phyloP scores from a whole-genome alignment of 495 filamentous ascomycete species.

The Penicillium subrubescens region DNA sequence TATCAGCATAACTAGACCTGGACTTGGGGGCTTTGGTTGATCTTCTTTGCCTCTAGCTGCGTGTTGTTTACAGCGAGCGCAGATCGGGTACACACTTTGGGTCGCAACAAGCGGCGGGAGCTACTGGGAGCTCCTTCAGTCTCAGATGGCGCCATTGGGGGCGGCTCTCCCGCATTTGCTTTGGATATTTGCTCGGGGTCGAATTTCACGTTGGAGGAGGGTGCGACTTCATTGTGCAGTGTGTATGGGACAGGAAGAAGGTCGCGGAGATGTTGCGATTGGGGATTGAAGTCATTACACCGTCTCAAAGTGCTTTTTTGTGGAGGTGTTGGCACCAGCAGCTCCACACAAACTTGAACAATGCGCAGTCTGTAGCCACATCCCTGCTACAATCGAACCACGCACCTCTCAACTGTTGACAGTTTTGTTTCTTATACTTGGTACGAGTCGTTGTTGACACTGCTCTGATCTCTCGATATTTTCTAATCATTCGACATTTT shows the following conservation, averaged over 20 bases:
- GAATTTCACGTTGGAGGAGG: constrained; percentile 13
- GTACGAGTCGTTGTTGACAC: not conserved
- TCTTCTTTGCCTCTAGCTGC: not conserved
- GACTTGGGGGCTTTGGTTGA: not conserved
- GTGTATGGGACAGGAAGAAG: constrained; percentile 2
- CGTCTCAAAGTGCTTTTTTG: constrained; percentile 10
- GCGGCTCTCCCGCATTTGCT: constrained; percentile 3
- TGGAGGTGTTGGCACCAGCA: constrained; percentile 1
- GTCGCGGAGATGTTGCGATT: not conserved
- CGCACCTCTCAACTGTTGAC: constrained; percentile 14
- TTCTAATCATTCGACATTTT: not conserved
- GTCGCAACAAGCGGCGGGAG: constrained; percentile 44
- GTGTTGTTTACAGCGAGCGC: not conserved
- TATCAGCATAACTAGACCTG: constrained; percentile 5
- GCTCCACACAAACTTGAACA: constrained; percentile 5
- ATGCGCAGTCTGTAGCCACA: constrained; percentile 15
- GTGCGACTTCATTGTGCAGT: constrained; percentile 13
- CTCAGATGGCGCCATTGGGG: constrained; percentile 30
- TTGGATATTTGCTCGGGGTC: constrained; percentile 15
- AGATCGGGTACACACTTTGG: constrained; percentile 33
- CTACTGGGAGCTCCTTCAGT: constrained; percentile 31
- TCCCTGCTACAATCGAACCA: constrained; percentile 6
- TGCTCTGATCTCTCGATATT: not conserved
- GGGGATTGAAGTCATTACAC: constrained; percentile 5
- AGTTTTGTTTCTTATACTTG: not conserved